Evolutionary conservation across 306 rosid genomes (phyloP).

Genomic region (Prinsepia uniflora): DNA sequence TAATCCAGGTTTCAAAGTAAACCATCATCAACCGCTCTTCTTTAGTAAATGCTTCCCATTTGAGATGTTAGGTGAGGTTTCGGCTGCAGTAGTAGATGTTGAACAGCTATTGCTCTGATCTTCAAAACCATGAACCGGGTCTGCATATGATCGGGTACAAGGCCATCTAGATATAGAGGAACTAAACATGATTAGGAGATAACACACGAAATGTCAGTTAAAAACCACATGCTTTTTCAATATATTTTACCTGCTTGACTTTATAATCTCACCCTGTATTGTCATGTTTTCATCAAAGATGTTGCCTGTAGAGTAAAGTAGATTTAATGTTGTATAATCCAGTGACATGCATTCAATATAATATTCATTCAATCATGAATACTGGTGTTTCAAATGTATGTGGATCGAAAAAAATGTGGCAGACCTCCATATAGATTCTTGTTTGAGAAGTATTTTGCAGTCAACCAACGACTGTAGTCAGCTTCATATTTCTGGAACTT

Average conservation of each 20-base stretch:
- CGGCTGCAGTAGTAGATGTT: slow-evolving; percentile 9
- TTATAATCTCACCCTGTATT: slow-evolving; percentile 36
- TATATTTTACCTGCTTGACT: slow-evolving; percentile 45
- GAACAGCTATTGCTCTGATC: slow-evolving; percentile 34
- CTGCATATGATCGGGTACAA: slow-evolving; percentile 46
- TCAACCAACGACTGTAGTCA: slow-evolving; percentile 42
- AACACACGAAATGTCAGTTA: neutral
- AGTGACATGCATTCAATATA: neutral
- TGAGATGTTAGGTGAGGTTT: slow-evolving; percentile 21
- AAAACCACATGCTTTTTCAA: slow-evolving; percentile 6
- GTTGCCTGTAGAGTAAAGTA: slow-evolving; percentile 30
- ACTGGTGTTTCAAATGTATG: neutral
- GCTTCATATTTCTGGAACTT: slow-evolving; percentile 51
- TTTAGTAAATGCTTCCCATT: slow-evolving; percentile 39
- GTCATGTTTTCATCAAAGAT: slow-evolving; percentile 35
- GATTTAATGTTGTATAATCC: neutral
- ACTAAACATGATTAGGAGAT: slow-evolving; percentile 10
- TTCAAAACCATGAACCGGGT: slow-evolving; percentile 44
- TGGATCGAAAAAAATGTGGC: neutral
- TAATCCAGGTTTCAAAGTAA: too few relatives aligned
- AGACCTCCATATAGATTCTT: slow-evolving; percentile 50
- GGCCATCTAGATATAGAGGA: slow-evolving; percentile 40
- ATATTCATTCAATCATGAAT: neutral
- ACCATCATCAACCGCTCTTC: slow-evolving; percentile 29
- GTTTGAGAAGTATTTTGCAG: slow-evolving; percentile 49